A percentile compares a stretch with the other conserved stretches of the same genome.
These are phyloP conservation scores for Penicillium aurantiogriseum DNA, from an alignment of 2,329 filamentous ascomycete species.

Conservation along the genomic window DNA sequence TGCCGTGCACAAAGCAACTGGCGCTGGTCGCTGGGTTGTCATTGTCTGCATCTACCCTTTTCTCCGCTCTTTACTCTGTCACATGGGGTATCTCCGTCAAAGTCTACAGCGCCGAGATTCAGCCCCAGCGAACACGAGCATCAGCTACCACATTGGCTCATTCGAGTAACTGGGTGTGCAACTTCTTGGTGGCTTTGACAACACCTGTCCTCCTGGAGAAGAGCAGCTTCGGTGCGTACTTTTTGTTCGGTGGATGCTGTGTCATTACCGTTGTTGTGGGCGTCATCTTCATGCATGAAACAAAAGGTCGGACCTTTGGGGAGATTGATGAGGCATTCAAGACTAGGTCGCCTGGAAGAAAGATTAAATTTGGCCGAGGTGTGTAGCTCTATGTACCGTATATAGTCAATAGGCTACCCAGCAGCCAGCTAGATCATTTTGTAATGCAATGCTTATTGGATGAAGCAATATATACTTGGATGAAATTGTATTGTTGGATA, in stretches of 20 bases:
- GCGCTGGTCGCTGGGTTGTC: constrained; percentile 32
- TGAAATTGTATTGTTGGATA: no score
- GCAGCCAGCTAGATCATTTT: no score
- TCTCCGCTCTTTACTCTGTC: constrained; percentile 28
- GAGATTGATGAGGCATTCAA: constrained; percentile 52
- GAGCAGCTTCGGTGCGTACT: constrained; percentile 48
- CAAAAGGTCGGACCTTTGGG: constrained; percentile 49
- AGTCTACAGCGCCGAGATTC: constrained; percentile 60
- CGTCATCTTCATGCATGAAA: constrained; percentile 52
- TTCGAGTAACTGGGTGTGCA: constrained; percentile 52
- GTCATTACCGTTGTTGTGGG: constrained; percentile 42
- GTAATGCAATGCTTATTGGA: no score
- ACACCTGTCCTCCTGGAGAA: constrained; percentile 46
- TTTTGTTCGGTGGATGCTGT: constrained; percentile 46
- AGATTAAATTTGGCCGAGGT: neutral
- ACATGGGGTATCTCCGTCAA: constrained; percentile 57
- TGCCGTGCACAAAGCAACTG: constrained; percentile 27
- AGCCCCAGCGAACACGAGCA: constrained; percentile 55
- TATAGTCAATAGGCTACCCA: neutral
- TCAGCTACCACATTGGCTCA: constrained; percentile 54
- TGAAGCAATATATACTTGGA: no score
- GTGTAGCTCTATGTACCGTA: neutral
- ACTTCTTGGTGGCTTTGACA: constrained; percentile 47
- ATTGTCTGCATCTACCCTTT: constrained; percentile 26
- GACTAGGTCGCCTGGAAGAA: constrained; percentile 8